Evolutionary conservation across 164 flowering plant species (phyloP).

Genomic region (Platanus orientalis): DNA sequence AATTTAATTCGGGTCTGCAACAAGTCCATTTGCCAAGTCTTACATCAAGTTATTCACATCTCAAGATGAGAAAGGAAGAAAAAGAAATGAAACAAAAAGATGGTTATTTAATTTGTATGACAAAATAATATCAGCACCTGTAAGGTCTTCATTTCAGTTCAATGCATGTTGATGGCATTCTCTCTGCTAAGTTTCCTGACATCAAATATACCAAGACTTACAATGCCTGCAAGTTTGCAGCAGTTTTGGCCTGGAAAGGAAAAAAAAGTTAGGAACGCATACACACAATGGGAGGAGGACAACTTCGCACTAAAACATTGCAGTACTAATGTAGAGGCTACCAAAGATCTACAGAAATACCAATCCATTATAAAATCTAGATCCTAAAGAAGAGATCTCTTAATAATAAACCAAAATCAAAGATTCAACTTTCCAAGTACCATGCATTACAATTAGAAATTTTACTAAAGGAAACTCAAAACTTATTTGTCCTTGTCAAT

Average conservation of each 20-base stretch:
- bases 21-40: too few species aligned
- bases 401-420: too few species aligned
- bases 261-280: background rate
- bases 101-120: background rate
- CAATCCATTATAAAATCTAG: too few species aligned
- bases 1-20: too few species aligned
- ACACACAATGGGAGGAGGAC: background rate
- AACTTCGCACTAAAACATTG: too few species aligned
- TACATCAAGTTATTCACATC: background rate
- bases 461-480: too few species aligned
- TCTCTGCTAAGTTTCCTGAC: conserved; percentile 6
- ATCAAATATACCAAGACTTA: background rate
- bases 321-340: too few species aligned
- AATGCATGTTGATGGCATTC: conserved; percentile 34
- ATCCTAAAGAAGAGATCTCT: too few species aligned
- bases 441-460: too few species aligned
- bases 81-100: background rate
- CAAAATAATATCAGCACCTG: conserved; percentile 30
- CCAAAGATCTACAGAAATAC: too few species aligned
- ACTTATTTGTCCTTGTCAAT: too few species aligned
- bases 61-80: background rate
- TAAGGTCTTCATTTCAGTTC: conserved; percentile 46
- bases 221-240: background rate
- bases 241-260: background rate
- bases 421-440: too few species aligned